Conservation (phyloP, 2,329 filamentous ascomycete genomes). For the Cytospora piceae region DNA sequence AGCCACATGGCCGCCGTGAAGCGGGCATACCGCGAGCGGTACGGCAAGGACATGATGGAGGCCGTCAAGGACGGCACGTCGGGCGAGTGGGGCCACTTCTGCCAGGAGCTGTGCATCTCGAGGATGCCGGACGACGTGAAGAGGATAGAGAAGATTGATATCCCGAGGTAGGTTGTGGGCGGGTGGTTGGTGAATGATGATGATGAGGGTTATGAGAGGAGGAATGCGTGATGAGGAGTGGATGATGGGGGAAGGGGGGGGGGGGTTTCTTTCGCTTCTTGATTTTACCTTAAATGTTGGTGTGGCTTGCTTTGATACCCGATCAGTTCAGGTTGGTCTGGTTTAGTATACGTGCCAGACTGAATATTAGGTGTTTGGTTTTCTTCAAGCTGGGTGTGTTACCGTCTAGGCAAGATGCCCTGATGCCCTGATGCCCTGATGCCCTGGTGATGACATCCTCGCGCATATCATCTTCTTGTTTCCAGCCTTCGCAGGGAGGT, state of each 20-base stretch:
- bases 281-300: not conserved
- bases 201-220: slow-evolving; percentile 1
- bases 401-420: not conserved
- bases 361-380: not conserved
- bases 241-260: not conserved
- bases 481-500: not conserved
- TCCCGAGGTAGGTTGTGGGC: slow-evolving; percentile 2
- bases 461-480: not conserved
- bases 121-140: slow-evolving; percentile 64
- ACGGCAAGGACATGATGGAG: slow-evolving; percentile 73
- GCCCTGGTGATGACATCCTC: not conserved
- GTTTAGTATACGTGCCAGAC: not conserved
- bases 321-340: slow-evolving; percentile 2
- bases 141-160: slow-evolving; percentile 49
- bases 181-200: not conserved
- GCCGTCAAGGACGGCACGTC: slow-evolving; percentile 78
- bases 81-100: slow-evolving; percentile 78
- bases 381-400: not conserved
- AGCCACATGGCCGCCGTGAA: slow-evolving; percentile 80
- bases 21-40: slow-evolving; percentile 77
- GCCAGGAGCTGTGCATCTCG: slow-evolving; percentile 68
- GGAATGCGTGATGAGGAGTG: not conserved
- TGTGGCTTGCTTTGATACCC: slow-evolving; percentile 3
- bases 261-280: not conserved
- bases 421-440: not conserved